Evolutionary conservation across 2,329 filamentous ascomycete species (phyloP), one percentile per base, ranked within the genome.

Genomic region (Cercospora sesami): DNA sequence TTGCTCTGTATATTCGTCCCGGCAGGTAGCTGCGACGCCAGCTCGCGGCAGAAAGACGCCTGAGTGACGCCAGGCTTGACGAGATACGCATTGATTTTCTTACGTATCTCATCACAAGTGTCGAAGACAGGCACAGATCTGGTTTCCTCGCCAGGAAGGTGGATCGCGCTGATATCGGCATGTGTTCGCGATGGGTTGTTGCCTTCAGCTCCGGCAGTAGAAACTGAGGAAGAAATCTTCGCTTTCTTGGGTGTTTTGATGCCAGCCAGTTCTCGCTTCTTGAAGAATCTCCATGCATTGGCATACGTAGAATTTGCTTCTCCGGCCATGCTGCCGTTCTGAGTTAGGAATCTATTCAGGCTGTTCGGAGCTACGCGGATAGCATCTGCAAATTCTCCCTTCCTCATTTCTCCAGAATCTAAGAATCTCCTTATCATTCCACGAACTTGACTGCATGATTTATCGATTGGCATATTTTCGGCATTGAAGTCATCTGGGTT

Each of bases 91-190:
- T 80, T 80, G 72, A 89, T 87, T 79, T 89, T 88, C 74, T 80
- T 82, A 58, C 87, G 83, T 14, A 89, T 75, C 61, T 86, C 85
- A 70, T 88, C 83, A 76, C 86, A 89, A 5, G 83, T 85, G 69
- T 89, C 86, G 73, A 79, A 88, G 33, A 89, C 78, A 0, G 78
- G 76, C 6, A 88, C 85, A 0, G 66, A 72, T 36, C 81, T 79
- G 0, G 76, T 73, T 0, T 81, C 81, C 75, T 89, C 86, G 12
- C 83, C 83, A 0, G 79, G 77, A 0, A 89, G 79, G 8, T 74
- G 61, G 30, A 87, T 75, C 16, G 70, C 77, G 36, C 79, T 77
- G 21, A 86, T 78, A 70, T 73, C 72, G 36, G 81, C 81, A 39
- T 76, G 72, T 66, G 80, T 79, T 75, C 75, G 71, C 73, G 65